These are phyloP conservation scores for Geotrichum histeridarum DNA, from an alignment of 1,139 yeast species.

Conservation along the genomic window DNA sequence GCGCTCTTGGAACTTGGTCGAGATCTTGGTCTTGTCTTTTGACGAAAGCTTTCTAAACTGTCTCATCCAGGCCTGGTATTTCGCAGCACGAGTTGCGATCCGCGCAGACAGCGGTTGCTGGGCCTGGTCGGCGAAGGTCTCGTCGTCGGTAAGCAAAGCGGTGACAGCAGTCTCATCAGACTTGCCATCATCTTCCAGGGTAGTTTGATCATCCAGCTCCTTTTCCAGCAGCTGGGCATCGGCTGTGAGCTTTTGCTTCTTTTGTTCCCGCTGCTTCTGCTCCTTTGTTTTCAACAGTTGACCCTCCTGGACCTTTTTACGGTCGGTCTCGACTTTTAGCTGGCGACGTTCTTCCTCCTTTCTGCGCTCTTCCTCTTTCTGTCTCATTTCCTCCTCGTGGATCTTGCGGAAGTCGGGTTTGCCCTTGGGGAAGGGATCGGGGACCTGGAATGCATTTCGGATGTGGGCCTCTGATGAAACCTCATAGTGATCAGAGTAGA, in stretches of 20 bases:
- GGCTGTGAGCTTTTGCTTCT: neutral
- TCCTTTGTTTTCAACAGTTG: neutral
- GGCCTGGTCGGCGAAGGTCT: slow-evolving; percentile 6
- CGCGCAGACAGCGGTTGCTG: slow-evolving; percentile 11
- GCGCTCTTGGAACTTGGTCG: slow-evolving; percentile 9
- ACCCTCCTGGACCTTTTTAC: neutral
- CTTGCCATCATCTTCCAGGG: slow-evolving; percentile 22
- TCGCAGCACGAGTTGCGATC: slow-evolving; percentile 8
- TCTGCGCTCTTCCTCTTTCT: neutral
- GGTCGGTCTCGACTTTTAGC: slow-evolving; percentile 4
- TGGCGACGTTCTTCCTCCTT: neutral
- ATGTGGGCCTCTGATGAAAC: slow-evolving; percentile 16
- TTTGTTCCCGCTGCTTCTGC: slow-evolving; percentile 1
- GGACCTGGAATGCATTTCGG: slow-evolving; percentile 15
- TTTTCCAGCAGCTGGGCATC: neutral
- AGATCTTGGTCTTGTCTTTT: slow-evolving; percentile 8
- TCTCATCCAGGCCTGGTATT: slow-evolving; percentile 17
- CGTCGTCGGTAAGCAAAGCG: neutral
- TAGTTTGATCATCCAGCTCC: too few species aligned
- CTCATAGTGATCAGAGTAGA: slow-evolving; percentile 17
- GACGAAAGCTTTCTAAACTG: slow-evolving; percentile 2
- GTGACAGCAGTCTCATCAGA: neutral
- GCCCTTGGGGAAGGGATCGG: slow-evolving; percentile 21
- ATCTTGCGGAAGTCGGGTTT: slow-evolving; percentile 19
- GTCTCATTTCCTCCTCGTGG: slow-evolving; percentile 16